Percentiles rank a stretch among this genome's conserved stretches.
Evolutionary conservation across 352 stramenopile genomes (phyloP).

Genomic region (Pythium periplocum): DNA sequence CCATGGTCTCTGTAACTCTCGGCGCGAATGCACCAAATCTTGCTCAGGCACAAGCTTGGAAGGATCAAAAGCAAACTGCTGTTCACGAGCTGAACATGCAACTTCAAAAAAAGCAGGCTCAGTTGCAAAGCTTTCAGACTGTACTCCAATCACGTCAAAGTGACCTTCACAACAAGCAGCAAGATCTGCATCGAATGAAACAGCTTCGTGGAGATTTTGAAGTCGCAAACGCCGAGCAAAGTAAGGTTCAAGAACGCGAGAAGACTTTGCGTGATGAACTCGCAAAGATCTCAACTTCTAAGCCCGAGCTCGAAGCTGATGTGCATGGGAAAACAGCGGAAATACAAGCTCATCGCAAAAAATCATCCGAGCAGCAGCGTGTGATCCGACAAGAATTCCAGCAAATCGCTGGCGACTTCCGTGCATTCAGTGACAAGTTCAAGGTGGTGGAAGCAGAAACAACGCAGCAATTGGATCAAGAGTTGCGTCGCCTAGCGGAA

Average conservation of each 20-base stretch:
- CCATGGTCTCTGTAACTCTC: constrained; percentile 21
- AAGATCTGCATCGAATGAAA: constrained; percentile 44
- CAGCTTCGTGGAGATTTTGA: constrained; percentile 51
- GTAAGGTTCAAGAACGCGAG: constrained; percentile 45
- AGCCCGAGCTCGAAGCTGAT: constrained; percentile 37
- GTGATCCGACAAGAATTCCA: constrained; percentile 32
- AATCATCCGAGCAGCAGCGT: constrained; percentile 8
- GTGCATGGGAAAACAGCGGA: constrained; percentile 40
- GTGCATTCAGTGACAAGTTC: constrained; percentile 36
- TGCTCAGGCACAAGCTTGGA: constrained; percentile 28
- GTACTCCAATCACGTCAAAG: constrained; percentile 35
- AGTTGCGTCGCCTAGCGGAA: constrained; percentile 36
- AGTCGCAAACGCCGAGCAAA: constrained; percentile 37
- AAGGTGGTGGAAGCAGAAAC: constrained; percentile 30
- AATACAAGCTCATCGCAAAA: constrained; percentile 26
- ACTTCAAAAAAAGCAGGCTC: constrained; percentile 46
- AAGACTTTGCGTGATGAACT: constrained; percentile 49
- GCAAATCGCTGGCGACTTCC: constrained; percentile 33
- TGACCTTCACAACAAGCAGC: constrained; percentile 34
- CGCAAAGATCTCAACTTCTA: constrained; percentile 23
- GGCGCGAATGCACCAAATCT: constrained; percentile 33
- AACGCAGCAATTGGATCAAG: constrained; percentile 33
- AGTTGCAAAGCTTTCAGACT: constrained; percentile 40
- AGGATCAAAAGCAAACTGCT: constrained; percentile 46
- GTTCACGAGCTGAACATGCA: constrained; percentile 44